Percentiles rank a stretch among this genome's conserved stretches.
phyloP scores from a whole-genome alignment of 2,329 filamentous ascomycete species.

The Colletotrichum scovillei region DNA sequence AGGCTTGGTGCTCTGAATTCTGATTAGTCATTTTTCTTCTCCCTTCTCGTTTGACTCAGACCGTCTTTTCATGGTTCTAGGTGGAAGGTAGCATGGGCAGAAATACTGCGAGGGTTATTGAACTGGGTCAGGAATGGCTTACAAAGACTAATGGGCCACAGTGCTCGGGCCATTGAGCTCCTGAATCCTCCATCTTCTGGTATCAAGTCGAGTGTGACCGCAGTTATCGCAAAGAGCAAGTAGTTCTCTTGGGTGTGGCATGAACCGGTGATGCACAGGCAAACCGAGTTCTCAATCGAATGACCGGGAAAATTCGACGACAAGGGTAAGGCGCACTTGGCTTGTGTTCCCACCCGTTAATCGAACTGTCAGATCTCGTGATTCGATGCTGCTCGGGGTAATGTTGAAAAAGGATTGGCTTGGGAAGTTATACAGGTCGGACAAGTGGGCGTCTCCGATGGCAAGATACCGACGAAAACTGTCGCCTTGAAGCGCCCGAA shows the following conservation, averaged over 20 bases:
- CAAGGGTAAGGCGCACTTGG: not conserved
- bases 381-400: not conserved
- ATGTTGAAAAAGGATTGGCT: not conserved
- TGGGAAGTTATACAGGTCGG: not conserved
- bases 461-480: not conserved
- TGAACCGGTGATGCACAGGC: not conserved
- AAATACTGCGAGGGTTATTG: not conserved
- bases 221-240: not conserved
- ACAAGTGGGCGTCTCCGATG: not conserved
- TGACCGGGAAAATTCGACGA: not conserved
- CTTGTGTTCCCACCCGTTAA: not conserved
- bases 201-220: not conserved
- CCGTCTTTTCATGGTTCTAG: not conserved
- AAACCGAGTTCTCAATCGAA: not conserved
- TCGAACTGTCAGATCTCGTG: not conserved
- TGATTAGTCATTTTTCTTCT: not conserved
- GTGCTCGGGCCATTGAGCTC: not conserved
- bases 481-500: not conserved
- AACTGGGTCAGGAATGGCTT: not conserved
- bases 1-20: not conserved
- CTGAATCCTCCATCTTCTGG: not conserved
- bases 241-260: not conserved
- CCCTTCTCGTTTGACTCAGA: not conserved
- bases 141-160: not conserved
- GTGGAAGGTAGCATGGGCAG: not conserved